Evolutionary conservation across 192 early-diverging fungal species (phyloP).

Genomic region (Coemansia sp.): DNA sequence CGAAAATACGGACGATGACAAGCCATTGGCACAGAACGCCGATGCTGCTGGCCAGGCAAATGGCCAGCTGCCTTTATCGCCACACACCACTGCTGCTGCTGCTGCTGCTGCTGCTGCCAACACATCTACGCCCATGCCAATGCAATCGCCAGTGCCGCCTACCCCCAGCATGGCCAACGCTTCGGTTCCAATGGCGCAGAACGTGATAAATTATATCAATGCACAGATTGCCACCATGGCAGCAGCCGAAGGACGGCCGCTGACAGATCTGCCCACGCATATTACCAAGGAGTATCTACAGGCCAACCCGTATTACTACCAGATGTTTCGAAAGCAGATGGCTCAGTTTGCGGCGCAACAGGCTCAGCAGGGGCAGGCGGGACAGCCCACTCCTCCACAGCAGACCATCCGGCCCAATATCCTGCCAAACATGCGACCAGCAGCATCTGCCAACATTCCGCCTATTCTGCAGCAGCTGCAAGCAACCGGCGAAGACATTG

Average conservation of each 20-base stretch:
- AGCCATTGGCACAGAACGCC: conserved; percentile 16
- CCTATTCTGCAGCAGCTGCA: conserved; percentile 8
- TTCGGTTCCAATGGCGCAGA: background rate
- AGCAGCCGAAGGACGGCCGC: conserved; percentile 10
- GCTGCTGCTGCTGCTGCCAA: background rate
- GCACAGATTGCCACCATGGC: conserved; percentile 14
- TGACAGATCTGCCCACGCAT: conserved; percentile 21
- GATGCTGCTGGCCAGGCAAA: conserved; percentile 1
- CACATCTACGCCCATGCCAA: conserved; percentile 6
- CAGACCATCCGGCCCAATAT: conserved; percentile 25
- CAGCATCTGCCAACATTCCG: conserved; percentile 18
- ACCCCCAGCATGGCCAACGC: conserved; percentile 1
- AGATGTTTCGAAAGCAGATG: conserved; percentile 26
- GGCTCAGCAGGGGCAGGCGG: conserved; percentile 10
- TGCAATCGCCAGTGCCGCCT: conserved; percentile 5
- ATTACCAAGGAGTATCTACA: conserved; percentile 45
- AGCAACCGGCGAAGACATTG: conserved; percentile 31
- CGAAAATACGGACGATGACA: conserved; percentile 13
- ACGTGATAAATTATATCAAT: conserved; percentile 20
- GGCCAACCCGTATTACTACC: conserved; percentile 34
- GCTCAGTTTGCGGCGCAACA: conserved; percentile 2
- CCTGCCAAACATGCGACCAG: conserved; percentile 18
- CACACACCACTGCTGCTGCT: background rate
- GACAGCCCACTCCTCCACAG: conserved; percentile 10
- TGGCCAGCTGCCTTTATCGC: conserved; percentile 14